Conservation (phyloP, 176 grass and related monocot species). For the Areca catechu region DNA sequence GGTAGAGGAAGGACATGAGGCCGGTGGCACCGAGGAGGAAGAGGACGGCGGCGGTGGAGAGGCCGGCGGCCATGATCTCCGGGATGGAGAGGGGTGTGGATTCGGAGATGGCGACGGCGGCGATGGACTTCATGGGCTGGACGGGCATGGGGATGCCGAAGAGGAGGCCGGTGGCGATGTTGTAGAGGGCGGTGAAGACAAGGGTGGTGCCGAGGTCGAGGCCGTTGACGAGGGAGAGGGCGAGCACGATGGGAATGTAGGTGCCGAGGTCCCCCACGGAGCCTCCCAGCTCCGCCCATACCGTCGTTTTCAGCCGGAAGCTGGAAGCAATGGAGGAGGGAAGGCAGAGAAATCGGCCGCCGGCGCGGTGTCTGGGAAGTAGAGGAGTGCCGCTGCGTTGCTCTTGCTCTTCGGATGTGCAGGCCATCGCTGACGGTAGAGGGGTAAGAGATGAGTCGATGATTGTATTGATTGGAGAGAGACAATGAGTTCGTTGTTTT, state of each 20-base stretch:
- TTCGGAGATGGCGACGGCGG: constrained; percentile 63
- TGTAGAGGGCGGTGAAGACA: constrained; percentile 88
- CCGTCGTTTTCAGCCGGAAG: constrained; percentile 39
- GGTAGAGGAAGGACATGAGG: constrained; percentile 67
- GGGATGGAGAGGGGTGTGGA: constrained; percentile 58
- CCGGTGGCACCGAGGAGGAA: constrained; percentile 65
- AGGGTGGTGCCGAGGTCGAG: constrained; percentile 47
- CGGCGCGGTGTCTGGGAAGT: constrained; percentile 9
- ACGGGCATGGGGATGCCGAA: constrained; percentile 93
- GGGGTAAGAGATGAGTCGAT: too few species aligned
- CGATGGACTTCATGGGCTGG: constrained; percentile 96
- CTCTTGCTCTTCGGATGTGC: too few species aligned
- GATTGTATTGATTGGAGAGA: too few species aligned
- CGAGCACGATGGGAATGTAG: constrained; percentile 83
- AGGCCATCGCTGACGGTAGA: too few species aligned
- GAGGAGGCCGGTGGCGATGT: constrained; percentile 61
- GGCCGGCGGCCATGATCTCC: constrained; percentile 67
- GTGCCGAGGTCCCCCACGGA: constrained; percentile 83
- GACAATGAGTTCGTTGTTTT: too few species aligned
- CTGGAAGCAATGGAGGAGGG: constrained; percentile 4
- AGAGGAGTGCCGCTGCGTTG: not conserved
- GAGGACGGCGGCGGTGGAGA: constrained; percentile 48
- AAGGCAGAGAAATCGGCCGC: constrained; percentile 14
- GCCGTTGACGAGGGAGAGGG: constrained; percentile 45
- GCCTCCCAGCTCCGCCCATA: constrained; percentile 68